phyloP scores from a whole-genome alignment of 2,329 filamentous ascomycete genomes.

The Arthrobotrys megalospora region DNA sequence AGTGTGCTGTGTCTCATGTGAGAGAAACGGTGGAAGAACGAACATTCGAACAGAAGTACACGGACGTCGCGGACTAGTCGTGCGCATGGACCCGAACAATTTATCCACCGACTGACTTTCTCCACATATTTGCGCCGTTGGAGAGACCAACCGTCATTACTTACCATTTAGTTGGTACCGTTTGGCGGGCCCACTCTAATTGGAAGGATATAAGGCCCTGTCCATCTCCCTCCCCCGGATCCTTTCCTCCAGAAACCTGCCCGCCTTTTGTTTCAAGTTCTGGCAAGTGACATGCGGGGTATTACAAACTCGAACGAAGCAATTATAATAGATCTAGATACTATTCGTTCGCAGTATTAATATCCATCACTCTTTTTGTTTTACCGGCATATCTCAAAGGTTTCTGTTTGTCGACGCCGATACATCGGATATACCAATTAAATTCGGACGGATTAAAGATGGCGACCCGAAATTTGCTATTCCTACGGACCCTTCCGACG shows the following conservation, averaged over 20 bases:
- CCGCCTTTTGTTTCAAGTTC: constrained; percentile 30
- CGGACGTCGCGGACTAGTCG: constrained; percentile 15
- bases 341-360: background rate
- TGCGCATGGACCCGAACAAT: constrained; percentile 50
- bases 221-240: constrained; percentile 32
- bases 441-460: constrained; percentile 26
- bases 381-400: background rate
- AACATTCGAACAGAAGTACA: constrained; percentile 1
- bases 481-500: constrained; percentile 46
- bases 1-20: constrained; percentile 14
- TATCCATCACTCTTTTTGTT: background rate
- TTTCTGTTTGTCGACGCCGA: background rate
- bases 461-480: constrained; percentile 54
- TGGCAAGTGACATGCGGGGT: constrained; percentile 30
- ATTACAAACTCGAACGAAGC: constrained; percentile 22
- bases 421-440: background rate
- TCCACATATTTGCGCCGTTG: constrained; percentile 34
- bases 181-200: background rate
- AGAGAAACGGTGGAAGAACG: constrained; percentile 16
- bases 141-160: background rate
- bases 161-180: background rate
- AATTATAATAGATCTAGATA: background rate
- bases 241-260: constrained; percentile 11
- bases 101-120: constrained; percentile 42
- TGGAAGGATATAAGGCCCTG: constrained; percentile 53